These are phyloP conservation scores for Mortierella sp. DNA, from an alignment of 371 early-diverging fungal genomes.

Conservation along the genomic window DNA sequence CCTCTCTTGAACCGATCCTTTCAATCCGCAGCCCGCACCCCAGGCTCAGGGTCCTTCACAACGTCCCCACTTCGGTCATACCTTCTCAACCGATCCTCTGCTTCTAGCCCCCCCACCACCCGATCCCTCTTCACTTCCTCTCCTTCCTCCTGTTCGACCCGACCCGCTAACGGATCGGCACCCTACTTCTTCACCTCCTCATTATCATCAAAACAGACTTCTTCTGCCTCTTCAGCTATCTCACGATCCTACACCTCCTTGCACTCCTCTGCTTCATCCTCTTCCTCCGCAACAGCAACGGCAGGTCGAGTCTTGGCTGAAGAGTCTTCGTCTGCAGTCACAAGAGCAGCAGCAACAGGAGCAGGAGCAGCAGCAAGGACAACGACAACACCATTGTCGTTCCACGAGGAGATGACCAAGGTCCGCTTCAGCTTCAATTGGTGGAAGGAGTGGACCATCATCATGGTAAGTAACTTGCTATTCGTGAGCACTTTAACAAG, in stretches of 20 bases:
- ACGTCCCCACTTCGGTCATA: constrained; percentile 6
- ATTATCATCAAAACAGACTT: neutral
- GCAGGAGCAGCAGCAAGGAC: neutral
- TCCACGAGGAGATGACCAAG: constrained; percentile 53
- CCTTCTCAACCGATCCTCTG: constrained; percentile 9
- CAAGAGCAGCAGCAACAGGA: neutral
- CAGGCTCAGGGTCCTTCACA: neutral
- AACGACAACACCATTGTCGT: constrained; percentile 19
- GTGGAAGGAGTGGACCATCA: constrained; percentile 68
- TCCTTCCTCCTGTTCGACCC: neutral
- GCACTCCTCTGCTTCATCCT: constrained; percentile 18
- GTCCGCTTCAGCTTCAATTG: constrained; percentile 60
- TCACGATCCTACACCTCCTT: constrained; percentile 9
- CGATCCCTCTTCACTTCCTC: neutral
- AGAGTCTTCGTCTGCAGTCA: constrained; percentile 9
- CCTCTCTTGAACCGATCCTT: constrained; percentile 2
- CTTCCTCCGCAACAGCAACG: constrained; percentile 18
- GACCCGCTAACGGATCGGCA: constrained; percentile 13
- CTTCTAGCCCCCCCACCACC: neutral
- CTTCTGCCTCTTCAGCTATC: neutral
- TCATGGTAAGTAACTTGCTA: constrained; percentile 49
- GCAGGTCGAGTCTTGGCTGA: constrained; percentile 27
- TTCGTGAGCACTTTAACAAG: neutral
- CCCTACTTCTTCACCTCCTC: constrained; percentile 24
- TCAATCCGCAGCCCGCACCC: neutral